These are phyloP conservation scores for Russula vinacea DNA, from an alignment of 768 basidiomycete species.

Conservation along the genomic window DNA sequence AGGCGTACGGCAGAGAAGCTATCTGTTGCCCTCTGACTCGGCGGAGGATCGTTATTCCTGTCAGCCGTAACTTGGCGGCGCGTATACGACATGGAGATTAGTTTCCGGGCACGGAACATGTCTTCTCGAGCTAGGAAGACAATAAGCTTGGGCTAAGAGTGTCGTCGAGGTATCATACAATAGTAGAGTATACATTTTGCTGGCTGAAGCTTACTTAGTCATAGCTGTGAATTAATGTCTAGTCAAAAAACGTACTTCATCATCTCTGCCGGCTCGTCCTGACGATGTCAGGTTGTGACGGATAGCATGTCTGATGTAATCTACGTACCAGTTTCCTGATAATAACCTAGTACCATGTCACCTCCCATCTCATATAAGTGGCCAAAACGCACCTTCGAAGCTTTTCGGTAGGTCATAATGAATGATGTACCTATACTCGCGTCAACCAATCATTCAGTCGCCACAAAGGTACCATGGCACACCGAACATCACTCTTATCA, in stretches of 20 bases:
- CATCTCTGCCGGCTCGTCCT: conserved; percentile 82
- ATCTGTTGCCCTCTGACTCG: conserved; percentile 62
- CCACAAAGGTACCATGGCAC: conserved; percentile 17
- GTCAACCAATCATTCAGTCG: background rate
- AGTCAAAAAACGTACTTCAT: conserved; percentile 46
- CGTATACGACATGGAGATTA: conserved; percentile 48
- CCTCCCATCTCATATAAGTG: background rate
- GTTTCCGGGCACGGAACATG: conserved; percentile 50
- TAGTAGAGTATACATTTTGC: conserved; percentile 82
- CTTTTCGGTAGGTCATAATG: conserved; percentile 83
- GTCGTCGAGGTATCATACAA: conserved; percentile 46
- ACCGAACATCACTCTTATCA: conserved; percentile 77
- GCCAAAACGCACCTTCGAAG: conserved; percentile 58
- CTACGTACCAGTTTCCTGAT: conserved; percentile 75
- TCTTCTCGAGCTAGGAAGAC: conserved; percentile 67
- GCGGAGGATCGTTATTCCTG: conserved; percentile 49
- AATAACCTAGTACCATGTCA: conserved; percentile 56
- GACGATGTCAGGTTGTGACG: conserved; percentile 18
- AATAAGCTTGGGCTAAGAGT: background rate
- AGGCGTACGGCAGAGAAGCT: conserved; percentile 59
- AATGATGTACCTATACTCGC: conserved; percentile 58
- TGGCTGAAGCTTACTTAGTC: conserved; percentile 44
- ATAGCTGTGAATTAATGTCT: background rate
- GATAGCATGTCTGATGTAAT: background rate
- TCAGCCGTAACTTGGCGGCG: conserved; percentile 45